Conservation (phyloP, 352 stramenopile genomes). For the Pythium utonaiense region DNA sequence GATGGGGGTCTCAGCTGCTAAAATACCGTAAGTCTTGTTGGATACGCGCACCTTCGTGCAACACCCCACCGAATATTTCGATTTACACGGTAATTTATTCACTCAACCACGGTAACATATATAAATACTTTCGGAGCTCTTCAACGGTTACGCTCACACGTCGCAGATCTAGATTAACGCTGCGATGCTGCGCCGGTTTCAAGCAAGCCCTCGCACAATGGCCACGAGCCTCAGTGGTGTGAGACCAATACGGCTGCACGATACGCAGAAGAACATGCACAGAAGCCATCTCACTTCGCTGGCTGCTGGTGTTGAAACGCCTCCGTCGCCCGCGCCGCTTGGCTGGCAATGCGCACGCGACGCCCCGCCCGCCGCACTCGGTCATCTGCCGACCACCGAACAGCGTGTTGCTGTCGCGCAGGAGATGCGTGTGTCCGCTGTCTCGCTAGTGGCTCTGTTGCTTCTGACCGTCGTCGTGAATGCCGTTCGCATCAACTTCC, state of each 20-base stretch:
- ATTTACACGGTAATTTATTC: conserved; percentile 1
- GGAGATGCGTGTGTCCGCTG: neutral
- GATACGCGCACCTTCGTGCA: conserved; percentile 19
- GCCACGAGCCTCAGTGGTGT: no score
- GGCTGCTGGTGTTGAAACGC: neutral
- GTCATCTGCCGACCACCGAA: neutral
- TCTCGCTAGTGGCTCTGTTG: neutral
- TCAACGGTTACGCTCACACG: neutral
- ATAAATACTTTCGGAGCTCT: neutral
- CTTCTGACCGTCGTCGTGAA: neutral
- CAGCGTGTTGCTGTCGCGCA: neutral
- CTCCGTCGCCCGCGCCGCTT: neutral
- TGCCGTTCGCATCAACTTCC: conserved; percentile 28
- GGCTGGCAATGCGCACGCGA: neutral
- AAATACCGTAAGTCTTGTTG: neutral
- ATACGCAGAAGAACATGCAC: neutral
- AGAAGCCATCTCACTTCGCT: neutral
- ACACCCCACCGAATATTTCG: no score
- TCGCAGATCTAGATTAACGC: neutral
- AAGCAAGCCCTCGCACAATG: no score
- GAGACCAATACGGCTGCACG: no score
- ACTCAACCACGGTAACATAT: neutral
- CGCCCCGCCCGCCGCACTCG: neutral
- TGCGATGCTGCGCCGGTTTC: no score
- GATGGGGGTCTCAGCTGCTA: neutral